Base-by-base conservation (phyloP, 2,329 filamentous ascomycete genomes). In the Scorias spongiosa region DNA sequence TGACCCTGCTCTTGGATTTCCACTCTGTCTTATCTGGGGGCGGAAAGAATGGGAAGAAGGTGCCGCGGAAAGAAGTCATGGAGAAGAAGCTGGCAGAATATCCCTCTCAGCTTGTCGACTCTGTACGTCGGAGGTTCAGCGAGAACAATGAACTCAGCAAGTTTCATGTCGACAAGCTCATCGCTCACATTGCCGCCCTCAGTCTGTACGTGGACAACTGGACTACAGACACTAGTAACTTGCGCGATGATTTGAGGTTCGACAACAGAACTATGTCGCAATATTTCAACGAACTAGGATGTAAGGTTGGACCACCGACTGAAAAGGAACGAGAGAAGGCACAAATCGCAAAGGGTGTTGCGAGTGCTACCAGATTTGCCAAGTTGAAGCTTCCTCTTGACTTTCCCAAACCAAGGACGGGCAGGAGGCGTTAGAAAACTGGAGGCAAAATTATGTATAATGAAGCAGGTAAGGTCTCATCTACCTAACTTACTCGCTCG, bases 261-360 rank as follows among this genome's bases (percentile, higher is more conserved):
- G 81, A 87, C 51, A 76, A 80, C 60, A 81, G 76, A 63, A 69
- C 76, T 57, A 64, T 89, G 54, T 72, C 69, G 42, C 72, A 78
- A 56, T 88, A 86, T 60, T 88, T 84, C 60, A 65, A 68, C 40
- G 84, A 89, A 61, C 78, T 91, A 50, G 85, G 85, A 17, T 84
- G 80, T 28, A 75, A 71, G 52, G 70, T 84, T 29, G 55, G 46
- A 14, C 50, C 59, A 26, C 63, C 69, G 10, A 69, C 66, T 3
- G 70, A 71, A 42, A 59, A 57, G 14, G 69, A 74, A 44, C 57
- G 51, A 34, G 52, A 49, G 29, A 62, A 41, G 58, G 60, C 28
- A 76, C 69, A 74, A 46, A 71, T 78, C 51, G 74, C 72, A 29
- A 79, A 78, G 58, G 74, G 75, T 1, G 71, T 76, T 55, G 73